A percentile compares a stretch with the other conserved stretches of the same genome.
Conservation (phyloP, 768 basidiomycete species). For the Thelephora ganbajun region DNA sequence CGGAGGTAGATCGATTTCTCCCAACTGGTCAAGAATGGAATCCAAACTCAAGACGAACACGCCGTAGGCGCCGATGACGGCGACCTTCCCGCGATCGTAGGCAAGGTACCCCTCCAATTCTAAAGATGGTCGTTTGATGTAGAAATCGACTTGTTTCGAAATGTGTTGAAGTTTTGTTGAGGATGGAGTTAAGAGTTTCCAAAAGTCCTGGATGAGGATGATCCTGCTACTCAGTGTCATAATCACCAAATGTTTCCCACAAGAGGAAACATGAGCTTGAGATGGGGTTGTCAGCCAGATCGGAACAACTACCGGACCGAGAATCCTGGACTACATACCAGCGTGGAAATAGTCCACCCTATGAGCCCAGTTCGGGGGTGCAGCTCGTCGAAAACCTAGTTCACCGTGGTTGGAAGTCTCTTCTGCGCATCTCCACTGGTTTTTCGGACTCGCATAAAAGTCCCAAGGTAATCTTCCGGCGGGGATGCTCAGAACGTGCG, state of each 20-base stretch:
- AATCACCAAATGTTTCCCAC: slow-evolving; percentile 21
- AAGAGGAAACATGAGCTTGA: slow-evolving; percentile 23
- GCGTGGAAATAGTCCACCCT: slow-evolving; percentile 2
- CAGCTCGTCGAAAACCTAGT: not conserved
- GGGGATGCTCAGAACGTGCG: slow-evolving; percentile 24
- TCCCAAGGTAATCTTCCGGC: not conserved
- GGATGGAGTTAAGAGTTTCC: slow-evolving; percentile 9
- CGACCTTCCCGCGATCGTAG: not conserved
- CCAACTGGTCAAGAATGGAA: too few relatives aligned
- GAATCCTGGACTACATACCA: slow-evolving; percentile 1
- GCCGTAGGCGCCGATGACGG: not conserved
- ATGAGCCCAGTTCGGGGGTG: not conserved
- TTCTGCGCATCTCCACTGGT: not conserved
- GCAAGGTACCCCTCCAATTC: not conserved
- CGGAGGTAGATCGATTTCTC: too few relatives aligned
- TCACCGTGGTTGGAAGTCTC: not conserved
- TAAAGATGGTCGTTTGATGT: not conserved
- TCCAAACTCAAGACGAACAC: not conserved
- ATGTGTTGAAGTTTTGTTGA: too few relatives aligned
- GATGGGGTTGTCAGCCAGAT: not conserved
- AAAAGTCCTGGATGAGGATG: slow-evolving; percentile 22
- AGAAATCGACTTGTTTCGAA: not conserved
- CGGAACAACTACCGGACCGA: not conserved
- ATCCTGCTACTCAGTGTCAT: slow-evolving; percentile 12
- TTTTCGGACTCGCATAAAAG: too few relatives aligned